Conservation (phyloP, 2,329 filamentous ascomycete genomes). For the Exserohilum turcica region DNA sequence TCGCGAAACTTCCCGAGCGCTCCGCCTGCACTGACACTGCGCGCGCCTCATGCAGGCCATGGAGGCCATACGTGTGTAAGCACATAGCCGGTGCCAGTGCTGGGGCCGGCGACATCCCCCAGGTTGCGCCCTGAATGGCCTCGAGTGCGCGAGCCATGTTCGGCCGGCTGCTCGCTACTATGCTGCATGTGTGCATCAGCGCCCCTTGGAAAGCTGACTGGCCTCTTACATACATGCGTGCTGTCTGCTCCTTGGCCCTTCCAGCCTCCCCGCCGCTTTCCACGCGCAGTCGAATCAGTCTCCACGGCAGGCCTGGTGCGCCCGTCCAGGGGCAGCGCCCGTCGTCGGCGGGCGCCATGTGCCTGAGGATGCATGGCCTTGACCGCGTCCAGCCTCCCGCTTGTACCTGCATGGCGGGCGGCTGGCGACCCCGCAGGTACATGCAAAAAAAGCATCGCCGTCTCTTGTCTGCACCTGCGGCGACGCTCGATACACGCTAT, state of each 20-base stretch:
- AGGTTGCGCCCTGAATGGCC: neutral
- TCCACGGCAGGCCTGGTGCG: neutral
- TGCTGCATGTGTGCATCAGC: no score
- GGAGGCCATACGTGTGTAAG: neutral
- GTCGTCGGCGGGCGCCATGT: neutral
- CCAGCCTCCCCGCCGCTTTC: neutral
- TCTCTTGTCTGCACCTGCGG: neutral
- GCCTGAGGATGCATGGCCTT: conserved; percentile 6
- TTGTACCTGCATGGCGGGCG: conserved; percentile 21
- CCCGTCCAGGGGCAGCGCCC: neutral
- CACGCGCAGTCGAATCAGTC: neutral
- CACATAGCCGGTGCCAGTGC: neutral
- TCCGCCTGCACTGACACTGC: conserved; percentile 1
- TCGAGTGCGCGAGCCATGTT: neutral
- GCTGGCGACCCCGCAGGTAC: conserved; percentile 14
- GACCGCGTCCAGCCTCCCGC: conserved; percentile 8
- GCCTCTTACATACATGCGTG: neutral
- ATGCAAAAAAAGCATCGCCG: conserved; percentile 4
- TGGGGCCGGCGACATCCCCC: neutral
- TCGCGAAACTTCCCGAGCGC: neutral
- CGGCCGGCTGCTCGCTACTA: no score
- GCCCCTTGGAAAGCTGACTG: neutral
- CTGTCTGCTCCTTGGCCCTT: no score
- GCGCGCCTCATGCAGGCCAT: conserved; percentile 2
- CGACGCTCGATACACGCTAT: neutral